These are phyloP conservation scores for Penicillium aurantiogriseum DNA, from an alignment of 2,329 filamentous ascomycete genomes.

Conservation along the genomic window DNA sequence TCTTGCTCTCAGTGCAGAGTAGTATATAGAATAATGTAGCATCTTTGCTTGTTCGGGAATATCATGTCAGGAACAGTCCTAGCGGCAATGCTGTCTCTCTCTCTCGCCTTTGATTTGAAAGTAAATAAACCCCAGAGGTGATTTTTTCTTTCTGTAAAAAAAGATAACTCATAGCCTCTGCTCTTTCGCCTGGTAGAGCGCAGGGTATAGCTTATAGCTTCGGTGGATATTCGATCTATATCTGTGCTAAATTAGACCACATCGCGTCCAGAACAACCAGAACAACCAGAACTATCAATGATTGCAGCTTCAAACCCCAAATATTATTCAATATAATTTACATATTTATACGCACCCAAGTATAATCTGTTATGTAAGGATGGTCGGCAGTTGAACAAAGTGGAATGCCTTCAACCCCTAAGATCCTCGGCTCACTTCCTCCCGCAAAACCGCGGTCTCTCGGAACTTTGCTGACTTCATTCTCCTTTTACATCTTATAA, in stretches of 20 bases:
- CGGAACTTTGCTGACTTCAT: conserved; percentile 21
- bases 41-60: conserved; percentile 3
- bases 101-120: background rate
- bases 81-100: background rate
- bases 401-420: conserved; percentile 1
- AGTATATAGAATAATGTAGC: conserved; percentile 21
- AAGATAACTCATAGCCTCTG: background rate
- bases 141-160: background rate
- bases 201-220: background rate
- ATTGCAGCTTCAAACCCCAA: background rate
- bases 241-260: background rate
- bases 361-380: background rate
- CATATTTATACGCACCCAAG: background rate
- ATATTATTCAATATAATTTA: background rate
- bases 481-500: background rate
- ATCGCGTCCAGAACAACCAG: too few relatives aligned
- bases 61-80: background rate
- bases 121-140: background rate
- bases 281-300: background rate
- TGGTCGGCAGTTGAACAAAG: conserved; percentile 5
- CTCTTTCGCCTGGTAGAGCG: background rate
- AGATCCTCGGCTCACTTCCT: conserved; percentile 8
- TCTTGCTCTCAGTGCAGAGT: conserved; percentile 62
- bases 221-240: background rate
- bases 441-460: conserved; percentile 11